These are phyloP conservation scores for Isatis tinctoria DNA, from an alignment of 345 rosid genomes.

Conservation along the genomic window DNA sequence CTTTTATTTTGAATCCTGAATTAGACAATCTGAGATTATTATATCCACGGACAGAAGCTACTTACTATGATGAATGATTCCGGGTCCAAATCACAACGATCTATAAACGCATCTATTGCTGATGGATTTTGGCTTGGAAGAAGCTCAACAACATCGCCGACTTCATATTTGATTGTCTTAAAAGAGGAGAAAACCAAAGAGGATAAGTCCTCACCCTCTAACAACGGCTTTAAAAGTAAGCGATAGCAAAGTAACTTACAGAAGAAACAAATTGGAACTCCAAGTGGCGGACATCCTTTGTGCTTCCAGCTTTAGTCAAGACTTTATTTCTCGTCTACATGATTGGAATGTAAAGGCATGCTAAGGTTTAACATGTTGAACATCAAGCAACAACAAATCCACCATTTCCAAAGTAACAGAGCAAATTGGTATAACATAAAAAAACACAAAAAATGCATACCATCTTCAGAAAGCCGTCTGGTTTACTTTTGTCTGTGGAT, in stretches of 20 bases:
- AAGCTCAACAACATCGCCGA: conserved; percentile 88
- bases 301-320: conserved; percentile 53
- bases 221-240: background rate
- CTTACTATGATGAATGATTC: conserved; percentile 72
- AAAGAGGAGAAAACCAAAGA: conserved; percentile 11
- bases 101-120: conserved; percentile 65
- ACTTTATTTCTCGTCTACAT: conserved; percentile 54
- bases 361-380: background rate
- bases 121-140: conserved; percentile 70
- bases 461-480: conserved; percentile 86
- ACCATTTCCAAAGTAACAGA: background rate
- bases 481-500: conserved; percentile 45
- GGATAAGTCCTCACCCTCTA: background rate
- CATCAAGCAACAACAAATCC: background rate
- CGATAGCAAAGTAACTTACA: conserved; percentile 45
- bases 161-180: conserved; percentile 56
- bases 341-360: conserved; percentile 13
- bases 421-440: background rate
- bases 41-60: background rate
- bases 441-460: conserved; percentile 35
- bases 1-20: background rate
- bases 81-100: conserved; percentile 72
- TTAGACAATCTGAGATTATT: background rate
- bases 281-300: conserved; percentile 89
- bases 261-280: conserved; percentile 75